Base-by-base conservation (phyloP, 1,284 basidiomycete species). In the Pseudozyma pruni region DNA sequence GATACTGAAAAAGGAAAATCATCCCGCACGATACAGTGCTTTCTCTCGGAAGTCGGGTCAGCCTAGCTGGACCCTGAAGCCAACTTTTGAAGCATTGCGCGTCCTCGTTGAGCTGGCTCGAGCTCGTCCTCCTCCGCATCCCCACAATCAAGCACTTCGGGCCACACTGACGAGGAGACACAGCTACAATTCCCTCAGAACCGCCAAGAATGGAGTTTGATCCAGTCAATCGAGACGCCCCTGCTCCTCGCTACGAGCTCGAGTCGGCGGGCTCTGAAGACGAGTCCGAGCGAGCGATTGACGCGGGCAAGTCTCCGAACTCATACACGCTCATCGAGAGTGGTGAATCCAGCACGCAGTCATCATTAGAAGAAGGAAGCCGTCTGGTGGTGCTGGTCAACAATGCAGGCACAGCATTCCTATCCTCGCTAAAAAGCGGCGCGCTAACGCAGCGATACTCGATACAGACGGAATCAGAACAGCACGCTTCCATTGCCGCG, bases 191-290 rank as follows among this genome's bases (percentile, higher is more conserved):
- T 11, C 27, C 27, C 6, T 29, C 27, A 29, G 27, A 6, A 11
- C 27, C 27, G 7, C 6, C 14, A 38, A 56, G 31, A 16, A 70
- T 70, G 67, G 60, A 70, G 8, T 63, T 63, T 19, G 67, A 70
- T 22, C 67, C 67, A 5, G 51, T 58, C 7, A 58, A 57, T 13
- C 60, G 60, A 16, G 67, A 63, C 14, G 49, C 33, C 14, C 42
- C 67, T 1, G 49, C 60, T n/a, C 52, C 67, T 14, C 48, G 52
- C 19, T 60, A 70, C 55, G 67, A 70, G 41, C 39, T 70, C n/a
- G 67, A 70, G 43, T 63, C 60, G 8, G n/a, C n/a, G n/a, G 60
- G 60, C 34, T 70, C 67, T 2, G 67, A 70, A 32, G 67, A 70
- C 45, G 66, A 69, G 14, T 51, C 43, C n/a, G 58, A 64, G 33